Conservation (phyloP, 192 early-diverging fungal genomes). For the Haplosporangium gracile region DNA sequence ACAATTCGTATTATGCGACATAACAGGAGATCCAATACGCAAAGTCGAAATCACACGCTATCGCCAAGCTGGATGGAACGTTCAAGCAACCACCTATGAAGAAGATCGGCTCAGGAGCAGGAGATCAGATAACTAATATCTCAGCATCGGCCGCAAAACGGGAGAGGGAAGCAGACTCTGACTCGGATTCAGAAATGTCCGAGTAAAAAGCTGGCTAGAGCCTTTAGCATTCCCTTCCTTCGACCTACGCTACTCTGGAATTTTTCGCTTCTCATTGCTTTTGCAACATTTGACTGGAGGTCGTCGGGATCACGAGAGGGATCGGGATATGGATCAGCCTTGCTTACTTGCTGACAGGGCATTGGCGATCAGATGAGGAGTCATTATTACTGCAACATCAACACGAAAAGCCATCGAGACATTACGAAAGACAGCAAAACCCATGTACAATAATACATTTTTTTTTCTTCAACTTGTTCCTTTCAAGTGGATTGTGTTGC, state of each 20-base stretch:
- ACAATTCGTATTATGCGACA: background rate
- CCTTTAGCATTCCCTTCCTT: background rate
- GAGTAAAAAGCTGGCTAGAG: conserved; percentile 2
- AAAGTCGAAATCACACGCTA: conserved; percentile 80
- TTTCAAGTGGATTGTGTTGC: background rate
- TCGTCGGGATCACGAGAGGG: background rate
- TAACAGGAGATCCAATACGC: conserved; percentile 80
- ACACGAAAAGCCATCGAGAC: too few species aligned
- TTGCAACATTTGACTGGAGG: background rate
- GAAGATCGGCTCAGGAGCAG: conserved; percentile 25
- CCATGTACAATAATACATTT: conserved; percentile 11
- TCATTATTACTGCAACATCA: too few species aligned
- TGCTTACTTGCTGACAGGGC: too few species aligned
- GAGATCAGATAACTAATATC: conserved; percentile 3
- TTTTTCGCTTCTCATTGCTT: background rate
- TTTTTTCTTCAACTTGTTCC: background rate
- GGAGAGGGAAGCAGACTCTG: conserved; percentile 45
- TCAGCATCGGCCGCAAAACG: conserved; percentile 26
- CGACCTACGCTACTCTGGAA: background rate
- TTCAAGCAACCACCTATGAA: conserved; percentile 49
- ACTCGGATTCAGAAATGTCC: conserved; percentile 49
- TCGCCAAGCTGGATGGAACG: conserved; percentile 78
- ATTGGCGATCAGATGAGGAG: too few species aligned
- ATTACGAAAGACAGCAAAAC: background rate
- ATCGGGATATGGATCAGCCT: background rate